These are phyloP conservation scores for Melampsora americana DNA, from an alignment of 1,284 basidiomycete species.

Conservation along the genomic window DNA sequence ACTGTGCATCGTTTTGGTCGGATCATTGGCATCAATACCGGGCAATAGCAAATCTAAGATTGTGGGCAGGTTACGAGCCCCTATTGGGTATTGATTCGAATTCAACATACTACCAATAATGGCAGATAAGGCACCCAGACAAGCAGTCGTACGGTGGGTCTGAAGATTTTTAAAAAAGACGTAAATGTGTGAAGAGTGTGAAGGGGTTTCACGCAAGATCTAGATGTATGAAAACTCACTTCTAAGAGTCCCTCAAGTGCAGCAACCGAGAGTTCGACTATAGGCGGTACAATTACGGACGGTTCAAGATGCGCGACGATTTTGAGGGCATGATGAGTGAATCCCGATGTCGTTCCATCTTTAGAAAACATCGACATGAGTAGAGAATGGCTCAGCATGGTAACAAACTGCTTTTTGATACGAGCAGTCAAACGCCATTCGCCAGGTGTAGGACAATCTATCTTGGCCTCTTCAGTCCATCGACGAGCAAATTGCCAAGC, in stretches of 20 bases:
- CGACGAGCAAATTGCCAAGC: slow-evolving; percentile 79
- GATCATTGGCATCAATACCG: slow-evolving; percentile 91
- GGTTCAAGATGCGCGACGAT: slow-evolving; percentile 78
- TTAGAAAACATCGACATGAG: slow-evolving; percentile 95
- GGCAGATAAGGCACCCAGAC: slow-evolving; percentile 79
- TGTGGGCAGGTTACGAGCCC: slow-evolving; percentile 82
- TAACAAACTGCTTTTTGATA: slow-evolving; percentile 80
- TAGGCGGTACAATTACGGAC: slow-evolving; percentile 79
- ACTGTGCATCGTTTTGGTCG: slow-evolving; percentile 71
- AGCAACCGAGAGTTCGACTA: slow-evolving; percentile 84
- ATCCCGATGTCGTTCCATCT: slow-evolving; percentile 60
- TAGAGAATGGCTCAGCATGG: slow-evolving; percentile 77
- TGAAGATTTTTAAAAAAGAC: slow-evolving; percentile 49
- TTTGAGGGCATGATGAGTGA: slow-evolving; percentile 69
- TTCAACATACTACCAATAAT: slow-evolving; percentile 75
- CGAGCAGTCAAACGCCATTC: slow-evolving; percentile 70
- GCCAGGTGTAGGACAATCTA: slow-evolving; percentile 75
- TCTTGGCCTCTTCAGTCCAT: slow-evolving; percentile 75
- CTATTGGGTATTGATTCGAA: slow-evolving; percentile 71
- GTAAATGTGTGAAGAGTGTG: background rate
- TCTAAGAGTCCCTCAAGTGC: slow-evolving; percentile 92
- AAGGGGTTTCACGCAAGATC: slow-evolving; percentile 45
- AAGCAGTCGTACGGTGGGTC: slow-evolving; percentile 86
- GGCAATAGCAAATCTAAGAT: slow-evolving; percentile 86
- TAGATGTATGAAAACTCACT: slow-evolving; percentile 56